phyloP scores from a whole-genome alignment of 139 green algal genomes.

The Haematococcus lacustris region DNA sequence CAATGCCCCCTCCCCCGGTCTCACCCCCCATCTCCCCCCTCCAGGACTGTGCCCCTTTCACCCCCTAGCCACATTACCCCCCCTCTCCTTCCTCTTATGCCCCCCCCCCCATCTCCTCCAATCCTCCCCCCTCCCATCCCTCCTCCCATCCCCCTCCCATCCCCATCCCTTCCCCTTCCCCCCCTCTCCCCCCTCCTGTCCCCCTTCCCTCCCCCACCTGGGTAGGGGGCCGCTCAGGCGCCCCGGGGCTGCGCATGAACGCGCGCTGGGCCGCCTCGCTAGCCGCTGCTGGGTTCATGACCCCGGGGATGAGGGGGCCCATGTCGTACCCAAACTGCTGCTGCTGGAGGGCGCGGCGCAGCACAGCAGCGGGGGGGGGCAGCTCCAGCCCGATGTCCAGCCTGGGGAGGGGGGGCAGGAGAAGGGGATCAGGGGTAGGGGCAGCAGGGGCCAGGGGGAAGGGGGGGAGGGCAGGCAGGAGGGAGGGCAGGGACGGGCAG shows the following conservation, averaged over 20 bases:
- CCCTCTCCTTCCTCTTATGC: neutral
- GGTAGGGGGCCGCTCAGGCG: neutral
- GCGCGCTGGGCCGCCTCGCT: neutral
- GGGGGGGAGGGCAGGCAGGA: too few species aligned
- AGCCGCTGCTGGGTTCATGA: constrained; percentile 1
- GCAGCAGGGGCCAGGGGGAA: too few species aligned
- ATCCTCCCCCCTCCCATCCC: too few species aligned
- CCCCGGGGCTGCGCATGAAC: constrained; percentile 8
- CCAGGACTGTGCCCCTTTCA: too few species aligned
- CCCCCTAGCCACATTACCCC: neutral
- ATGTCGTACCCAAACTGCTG: constrained; percentile 23
- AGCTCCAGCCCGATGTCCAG: constrained; percentile 35
- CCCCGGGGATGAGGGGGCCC: constrained; percentile 18
- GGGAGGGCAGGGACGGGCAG: too few species aligned
- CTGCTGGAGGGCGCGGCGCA: constrained; percentile 1
- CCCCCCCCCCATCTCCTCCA: neutral
- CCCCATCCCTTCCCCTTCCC: neutral
- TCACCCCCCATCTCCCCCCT: too few species aligned
- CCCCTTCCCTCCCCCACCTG: neutral
- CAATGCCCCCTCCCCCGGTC: too few species aligned
- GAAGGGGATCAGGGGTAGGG: too few species aligned
- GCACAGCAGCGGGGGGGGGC: constrained; percentile 18
- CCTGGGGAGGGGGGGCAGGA: too few species aligned
- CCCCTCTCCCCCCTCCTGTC: neutral
- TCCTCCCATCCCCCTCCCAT: neutral